Evolutionary conservation across 768 basidiomycete genomes (phyloP), one percentile per base, ranked within the genome.

Genomic region (Wakefieldia striispora): DNA sequence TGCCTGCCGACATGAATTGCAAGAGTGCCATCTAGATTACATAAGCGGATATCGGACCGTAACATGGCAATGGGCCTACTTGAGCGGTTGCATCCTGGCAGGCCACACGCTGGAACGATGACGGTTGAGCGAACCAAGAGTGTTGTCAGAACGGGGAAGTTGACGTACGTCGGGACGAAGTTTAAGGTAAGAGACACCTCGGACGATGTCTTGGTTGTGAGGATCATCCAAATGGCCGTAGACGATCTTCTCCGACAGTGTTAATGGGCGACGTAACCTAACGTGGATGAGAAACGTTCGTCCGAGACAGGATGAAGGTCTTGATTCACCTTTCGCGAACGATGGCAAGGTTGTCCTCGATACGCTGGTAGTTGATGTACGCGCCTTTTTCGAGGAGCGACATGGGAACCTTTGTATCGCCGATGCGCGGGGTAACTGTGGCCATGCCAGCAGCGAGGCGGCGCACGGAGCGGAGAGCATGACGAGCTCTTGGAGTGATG

Each of bases 1-100:
- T 94, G 56, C 95, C 95, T 16, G 97, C 94, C 44, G 97, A 97
- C 97, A 99, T 99, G 83, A 99, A 99, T 79, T 99, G 97, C 58
- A 99, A 81, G 49, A 99, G 82, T 17, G 97, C 97, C 97, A 99
- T 99, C 91, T 98, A 69, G 0, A 49, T 67, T 57, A 70, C 63
- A 62, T 70, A 57, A 68, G 59, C 41, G 16, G 27, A n/a, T 16
- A 43, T 43, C 37, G 29, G 29, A 48, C 31, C 23, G 53, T 60
- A 57, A 60, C 50, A 47, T 36, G 24, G n/a, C 44, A 55, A 20
- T 33, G 51, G 14, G 56, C 72, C 31, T 55, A 88, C 88, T 75
- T 91, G 88, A 35, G 89, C 88, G 16, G 90, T 91, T 55, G 90
- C 90, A 78, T 93, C 90, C 77, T 91, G 89, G 75, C 88, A 91